Conservation (phyloP, 2,329 filamentous ascomycete species). For the Cordyceps sp. region DNA sequence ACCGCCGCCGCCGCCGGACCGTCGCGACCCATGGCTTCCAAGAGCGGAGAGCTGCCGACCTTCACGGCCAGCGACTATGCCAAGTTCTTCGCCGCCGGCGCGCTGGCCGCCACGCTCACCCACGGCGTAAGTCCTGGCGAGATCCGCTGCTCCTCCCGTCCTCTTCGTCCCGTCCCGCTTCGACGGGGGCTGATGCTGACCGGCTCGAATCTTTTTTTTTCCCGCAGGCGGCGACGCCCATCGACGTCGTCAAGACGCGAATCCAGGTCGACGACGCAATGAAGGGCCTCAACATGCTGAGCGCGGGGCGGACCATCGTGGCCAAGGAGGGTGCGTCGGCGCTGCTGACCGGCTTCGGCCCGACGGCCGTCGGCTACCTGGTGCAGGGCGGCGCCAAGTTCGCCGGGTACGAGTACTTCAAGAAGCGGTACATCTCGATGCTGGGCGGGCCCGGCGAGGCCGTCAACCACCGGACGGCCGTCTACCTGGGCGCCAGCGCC, state of each 20-base stretch:
- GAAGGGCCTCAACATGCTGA: constrained; percentile 72
- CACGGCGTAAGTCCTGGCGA: constrained; percentile 26
- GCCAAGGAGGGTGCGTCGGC: constrained; percentile 63
- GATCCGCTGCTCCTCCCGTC: not conserved
- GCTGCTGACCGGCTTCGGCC: constrained; percentile 69
- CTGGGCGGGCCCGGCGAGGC: constrained; percentile 36
- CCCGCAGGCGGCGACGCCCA: constrained; percentile 33
- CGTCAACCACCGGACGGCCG: constrained; percentile 26
- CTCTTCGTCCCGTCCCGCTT: too few species aligned
- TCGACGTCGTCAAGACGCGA: constrained; percentile 70
- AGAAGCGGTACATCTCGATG: constrained; percentile 64
- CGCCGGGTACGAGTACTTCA: constrained; percentile 88
- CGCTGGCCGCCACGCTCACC: constrained; percentile 32
- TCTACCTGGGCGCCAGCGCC: constrained; percentile 60
- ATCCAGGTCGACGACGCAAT: constrained; percentile 78
- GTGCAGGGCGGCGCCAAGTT: constrained; percentile 85
- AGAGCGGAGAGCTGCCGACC: constrained; percentile 17
- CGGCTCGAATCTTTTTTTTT: not conserved
- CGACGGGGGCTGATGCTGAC: not conserved
- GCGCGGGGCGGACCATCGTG: constrained; percentile 64
- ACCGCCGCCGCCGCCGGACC: too few species aligned
- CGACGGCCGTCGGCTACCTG: constrained; percentile 76
- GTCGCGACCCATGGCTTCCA: constrained; percentile 12
- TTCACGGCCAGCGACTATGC: constrained; percentile 27
- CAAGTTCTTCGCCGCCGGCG: constrained; percentile 36